Evolutionary conservation across 129 eudicot genomes (phyloP).

Genomic region (Artemisia tridentata): DNA sequence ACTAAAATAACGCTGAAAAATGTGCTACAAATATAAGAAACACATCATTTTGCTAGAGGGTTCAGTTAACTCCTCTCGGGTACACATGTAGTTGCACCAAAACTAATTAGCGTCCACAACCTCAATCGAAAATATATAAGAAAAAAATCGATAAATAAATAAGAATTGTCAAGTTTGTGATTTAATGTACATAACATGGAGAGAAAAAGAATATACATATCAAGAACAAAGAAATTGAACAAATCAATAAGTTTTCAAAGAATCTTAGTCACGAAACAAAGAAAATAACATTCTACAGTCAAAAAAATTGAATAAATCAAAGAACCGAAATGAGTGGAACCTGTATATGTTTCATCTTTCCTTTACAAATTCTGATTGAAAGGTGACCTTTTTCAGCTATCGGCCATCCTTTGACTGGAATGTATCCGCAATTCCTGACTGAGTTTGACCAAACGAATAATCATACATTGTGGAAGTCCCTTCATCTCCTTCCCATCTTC

Average conservation of each 20-base stretch:
- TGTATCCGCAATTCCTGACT: slow-evolving; percentile 26
- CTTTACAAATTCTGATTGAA: slow-evolving; percentile 9
- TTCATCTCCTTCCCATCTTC: slow-evolving; percentile 49
- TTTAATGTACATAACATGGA: slow-evolving; percentile 21
- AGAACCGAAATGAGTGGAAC: slow-evolving; percentile 17
- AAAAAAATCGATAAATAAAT: neutral
- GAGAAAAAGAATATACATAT: slow-evolving; percentile 15
- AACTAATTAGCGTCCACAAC: no score
- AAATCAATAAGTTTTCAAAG: slow-evolving; percentile 14
- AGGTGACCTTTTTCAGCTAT: slow-evolving; percentile 18
- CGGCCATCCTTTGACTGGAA: slow-evolving; percentile 40
- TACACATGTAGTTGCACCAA: neutral
- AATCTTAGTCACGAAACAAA: slow-evolving; percentile 27
- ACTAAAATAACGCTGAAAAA: no score
- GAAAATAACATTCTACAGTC: slow-evolving; percentile 1
- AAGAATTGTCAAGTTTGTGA: neutral
- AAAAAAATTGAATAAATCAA: slow-evolving; percentile 32
- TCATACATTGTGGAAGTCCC: slow-evolving; percentile 39
- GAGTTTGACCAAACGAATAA: slow-evolving; percentile 21
- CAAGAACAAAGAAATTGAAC: no score
- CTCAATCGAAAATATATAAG: neutral
- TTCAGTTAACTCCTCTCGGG: neutral
- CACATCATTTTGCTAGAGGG: no score
- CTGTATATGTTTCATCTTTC: slow-evolving; percentile 10
- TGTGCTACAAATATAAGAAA: no score